Base-by-base conservation (phyloP, 2,329 filamentous ascomycete genomes). In the Falciphora oryzae region DNA sequence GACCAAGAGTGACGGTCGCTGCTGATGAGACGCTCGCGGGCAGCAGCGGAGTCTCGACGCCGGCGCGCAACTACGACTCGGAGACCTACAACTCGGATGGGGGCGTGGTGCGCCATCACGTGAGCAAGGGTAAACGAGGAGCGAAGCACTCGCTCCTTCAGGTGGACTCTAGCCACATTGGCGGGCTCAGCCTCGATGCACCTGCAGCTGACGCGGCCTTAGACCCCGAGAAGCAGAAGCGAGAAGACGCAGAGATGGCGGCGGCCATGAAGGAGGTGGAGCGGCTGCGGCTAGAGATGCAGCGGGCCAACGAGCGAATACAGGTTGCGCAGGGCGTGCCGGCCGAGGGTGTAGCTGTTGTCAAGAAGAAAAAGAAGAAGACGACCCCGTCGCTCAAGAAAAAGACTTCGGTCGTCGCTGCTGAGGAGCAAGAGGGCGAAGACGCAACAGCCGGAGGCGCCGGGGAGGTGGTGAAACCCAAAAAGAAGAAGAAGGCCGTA, bases 231-330 rank as follows among this genome's bases (percentile, higher is more conserved):
- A 81, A 82, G 63, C 85, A 89, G 68, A 85, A 89, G 73, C 85
- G 85, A 22, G 92, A 96, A 72, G 93, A 97, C 66, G 87, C 86
- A 1, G 93, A 97, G 76, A 96, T 97, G 92, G 87, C 86, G 59
- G 87, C 87, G 71, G 95, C 94, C 11, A 87, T 97, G 81, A 89
- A 89, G 74, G 91, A 97, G 75, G 91, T 99, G 3, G 94, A 98
- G 78, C 83, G 88, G 63, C 79, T 96, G 66, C 83, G 95, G 63
- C 80, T 97, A 65, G 92, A 97, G 77, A 97, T 98, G 93, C 91
- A 93, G 77, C 80, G 90, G 65, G 89, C 88, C 53, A 91, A 89
- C 70, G 91, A 93, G 77, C 80, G 89, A 64, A 88, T 93, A 53
- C 84, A 90, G 69, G 85, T 89, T 27, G 87, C 88, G 28, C 85